Base-by-base conservation (phyloP, 2,329 filamentous ascomycete species). In the Calonectria crousiana region DNA sequence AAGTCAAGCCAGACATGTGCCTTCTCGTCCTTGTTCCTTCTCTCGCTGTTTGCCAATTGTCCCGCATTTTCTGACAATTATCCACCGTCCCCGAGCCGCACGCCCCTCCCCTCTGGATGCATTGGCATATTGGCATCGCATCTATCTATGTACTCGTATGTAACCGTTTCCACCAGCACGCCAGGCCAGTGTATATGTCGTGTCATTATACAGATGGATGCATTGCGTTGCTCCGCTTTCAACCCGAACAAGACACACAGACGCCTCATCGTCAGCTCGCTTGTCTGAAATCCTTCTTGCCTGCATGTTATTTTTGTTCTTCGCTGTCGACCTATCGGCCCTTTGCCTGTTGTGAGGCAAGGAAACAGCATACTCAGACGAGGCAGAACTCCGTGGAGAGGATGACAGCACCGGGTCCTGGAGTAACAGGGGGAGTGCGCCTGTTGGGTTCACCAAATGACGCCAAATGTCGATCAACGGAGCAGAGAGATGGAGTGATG, bases 381-480 rank as follows among this genome's bases (percentile, higher is more conserved):
- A 49, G 60, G 70, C 49, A 36, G 14, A 38, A 23, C n/a, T 47
- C 3, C 44, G 44, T 23, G 44, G 44, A 47, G 56, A 28, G 14
- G 38, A 62, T 18, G 9, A 41, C 16, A 41, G 23, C 34, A 10
- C 36, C 14, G 23, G 23, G 23, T 32, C 49, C 34, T 32, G 38
- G 53, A 38, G 53, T 18, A 38, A 51, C 36, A 32, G 34, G 69
- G 69, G 36, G 66, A 58, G 67, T 56, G 67, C 53, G 62, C 36
- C 28, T 14, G 34, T 60, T 9, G 56, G 56, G 18, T 69, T 28
- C 14, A 23, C 49, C 49, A 51, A 60, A n/a, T 41, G 52, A 56
- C 52, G 52, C 67, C 56, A 44, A 70, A 51, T 53, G 69, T 71
- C 69, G 69, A 71, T 71, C 69, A 66, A 68, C 51, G 66, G 51